Percentiles rank a stretch among this genome's conserved stretches.
Conservation (phyloP, 805 yeast species). For the Pichia deserticola region DNA sequence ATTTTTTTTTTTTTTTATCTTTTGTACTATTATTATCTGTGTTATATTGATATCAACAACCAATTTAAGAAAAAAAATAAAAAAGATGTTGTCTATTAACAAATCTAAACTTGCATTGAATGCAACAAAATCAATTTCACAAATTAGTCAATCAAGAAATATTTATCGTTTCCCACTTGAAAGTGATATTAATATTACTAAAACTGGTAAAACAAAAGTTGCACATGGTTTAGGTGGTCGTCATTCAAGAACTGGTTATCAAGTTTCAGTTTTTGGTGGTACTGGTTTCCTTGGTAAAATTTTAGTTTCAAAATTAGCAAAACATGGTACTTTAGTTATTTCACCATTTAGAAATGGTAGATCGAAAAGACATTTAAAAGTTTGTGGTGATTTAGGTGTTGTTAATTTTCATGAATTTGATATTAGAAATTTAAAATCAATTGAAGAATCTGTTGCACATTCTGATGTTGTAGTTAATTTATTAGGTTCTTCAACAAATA, state of each 20-base stretch:
- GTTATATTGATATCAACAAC: too few species aligned
- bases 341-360: slow-evolving; percentile 79
- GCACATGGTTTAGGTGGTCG: slow-evolving; percentile 75
- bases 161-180: slow-evolving; percentile 31
- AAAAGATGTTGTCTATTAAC: slow-evolving; percentile 4
- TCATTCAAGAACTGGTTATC: slow-evolving; percentile 79
- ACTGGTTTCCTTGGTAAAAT: slow-evolving; percentile 74
- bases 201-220: slow-evolving; percentile 65
- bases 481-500: slow-evolving; percentile 66
- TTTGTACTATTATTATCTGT: too few species aligned
- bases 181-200: slow-evolving; percentile 64
- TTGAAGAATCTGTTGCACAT: slow-evolving; percentile 69
- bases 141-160: slow-evolving; percentile 11
- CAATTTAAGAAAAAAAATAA: too few species aligned
- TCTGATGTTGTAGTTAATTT: slow-evolving; percentile 79
- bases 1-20: too few species aligned
- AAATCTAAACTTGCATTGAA: slow-evolving; percentile 5
- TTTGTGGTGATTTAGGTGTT: slow-evolving; percentile 81
- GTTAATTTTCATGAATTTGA: slow-evolving; percentile 80
- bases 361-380: slow-evolving; percentile 70
- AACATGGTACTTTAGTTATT: slow-evolving; percentile 71
- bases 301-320: slow-evolving; percentile 63
- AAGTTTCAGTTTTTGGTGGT: slow-evolving; percentile 84
- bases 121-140: slow-evolving; percentile 5
- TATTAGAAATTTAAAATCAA: slow-evolving; percentile 65